Conservation (phyloP, 345 rosid genomes). For the Lepidium sativum region DNA sequence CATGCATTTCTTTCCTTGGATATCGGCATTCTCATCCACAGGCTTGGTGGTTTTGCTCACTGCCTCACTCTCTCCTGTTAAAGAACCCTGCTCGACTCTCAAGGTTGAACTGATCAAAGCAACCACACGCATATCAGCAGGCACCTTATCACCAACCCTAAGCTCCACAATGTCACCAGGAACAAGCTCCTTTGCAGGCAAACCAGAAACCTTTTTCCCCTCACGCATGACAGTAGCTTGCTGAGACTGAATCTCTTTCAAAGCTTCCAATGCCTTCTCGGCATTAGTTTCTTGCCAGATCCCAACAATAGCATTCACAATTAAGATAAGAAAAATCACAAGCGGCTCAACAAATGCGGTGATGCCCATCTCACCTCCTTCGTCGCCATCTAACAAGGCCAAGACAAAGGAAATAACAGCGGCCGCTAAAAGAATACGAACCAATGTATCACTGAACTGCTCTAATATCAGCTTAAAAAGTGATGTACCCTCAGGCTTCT, state of each 20-base stretch:
- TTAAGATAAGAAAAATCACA: slow-evolving; percentile 81
- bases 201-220: slow-evolving; percentile 34
- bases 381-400: slow-evolving; percentile 77
- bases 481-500: slow-evolving; percentile 67
- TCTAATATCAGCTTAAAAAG: slow-evolving; percentile 59
- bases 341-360: slow-evolving; percentile 93
- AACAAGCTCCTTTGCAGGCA: slow-evolving; percentile 76
- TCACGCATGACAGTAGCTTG: slow-evolving; percentile 66
- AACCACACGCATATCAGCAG: slow-evolving; percentile 78
- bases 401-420: slow-evolving; percentile 71
- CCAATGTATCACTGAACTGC: slow-evolving; percentile 78
- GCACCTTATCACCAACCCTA: slow-evolving; percentile 77
- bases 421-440: slow-evolving; percentile 72
- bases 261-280: slow-evolving; percentile 80
- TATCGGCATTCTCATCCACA: slow-evolving; percentile 59
- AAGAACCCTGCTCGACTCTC: slow-evolving; percentile 80
- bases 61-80: slow-evolving; percentile 89
- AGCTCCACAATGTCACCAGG: slow-evolving; percentile 84
- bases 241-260: slow-evolving; percentile 86
- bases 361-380: slow-evolving; percentile 85
- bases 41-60: slow-evolving; percentile 65
- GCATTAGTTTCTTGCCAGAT: slow-evolving; percentile 89
- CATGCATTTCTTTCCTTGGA: slow-evolving; percentile 87
- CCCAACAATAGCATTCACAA: slow-evolving; percentile 75
- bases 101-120: slow-evolving; percentile 65